A percentile compares a stretch with the other conserved stretches of the same genome.
phyloP scores from a whole-genome alignment of 352 stramenopile genomes.

The Phytopythium vexans region DNA sequence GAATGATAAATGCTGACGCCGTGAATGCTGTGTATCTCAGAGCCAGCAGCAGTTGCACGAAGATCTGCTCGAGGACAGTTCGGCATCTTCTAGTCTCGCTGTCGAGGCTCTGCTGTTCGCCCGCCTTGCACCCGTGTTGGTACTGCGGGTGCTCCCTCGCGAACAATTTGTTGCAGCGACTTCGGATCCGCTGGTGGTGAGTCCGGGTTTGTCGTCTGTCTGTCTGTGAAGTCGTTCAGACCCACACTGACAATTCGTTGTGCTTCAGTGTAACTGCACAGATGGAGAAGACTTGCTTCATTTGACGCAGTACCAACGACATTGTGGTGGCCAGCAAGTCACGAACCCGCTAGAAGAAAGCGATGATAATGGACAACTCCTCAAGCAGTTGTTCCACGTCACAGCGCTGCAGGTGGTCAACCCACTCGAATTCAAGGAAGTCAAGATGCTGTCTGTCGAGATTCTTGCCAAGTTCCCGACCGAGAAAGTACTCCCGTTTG shows the following conservation, averaged over 20 bases:
- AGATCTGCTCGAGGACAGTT: conserved; percentile 41
- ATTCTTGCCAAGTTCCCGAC: conserved; percentile 43
- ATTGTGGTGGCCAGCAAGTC: conserved; percentile 5
- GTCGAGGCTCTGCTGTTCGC: conserved; percentile 61
- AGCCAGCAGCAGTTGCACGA: conserved; percentile 39
- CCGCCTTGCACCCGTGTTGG: conserved; percentile 49
- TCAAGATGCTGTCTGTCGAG: conserved; percentile 69
- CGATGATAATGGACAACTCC: neutral
- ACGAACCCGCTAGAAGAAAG: neutral
- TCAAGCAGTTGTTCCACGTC: conserved; percentile 31
- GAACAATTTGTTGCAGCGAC: conserved; percentile 10
- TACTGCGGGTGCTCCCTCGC: conserved; percentile 58
- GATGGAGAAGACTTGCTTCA: conserved; percentile 28
- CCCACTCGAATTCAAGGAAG: conserved; percentile 74
- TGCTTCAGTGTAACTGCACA: conserved; percentile 10
- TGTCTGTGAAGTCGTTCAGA: conserved; percentile 1
- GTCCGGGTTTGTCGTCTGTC: neutral
- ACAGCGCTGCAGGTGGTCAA: conserved; percentile 41
- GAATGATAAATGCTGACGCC: neutral
- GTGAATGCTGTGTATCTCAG: conserved; percentile 14
- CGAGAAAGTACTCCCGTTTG: conserved; percentile 29
- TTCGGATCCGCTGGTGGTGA: conserved; percentile 18
- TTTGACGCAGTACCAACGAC: conserved; percentile 19
- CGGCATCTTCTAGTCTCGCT: conserved; percentile 14
- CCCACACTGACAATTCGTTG: neutral